phyloP scores from a whole-genome alignment of 805 yeast species.

The Saccharomycopsis fermentans region DNA sequence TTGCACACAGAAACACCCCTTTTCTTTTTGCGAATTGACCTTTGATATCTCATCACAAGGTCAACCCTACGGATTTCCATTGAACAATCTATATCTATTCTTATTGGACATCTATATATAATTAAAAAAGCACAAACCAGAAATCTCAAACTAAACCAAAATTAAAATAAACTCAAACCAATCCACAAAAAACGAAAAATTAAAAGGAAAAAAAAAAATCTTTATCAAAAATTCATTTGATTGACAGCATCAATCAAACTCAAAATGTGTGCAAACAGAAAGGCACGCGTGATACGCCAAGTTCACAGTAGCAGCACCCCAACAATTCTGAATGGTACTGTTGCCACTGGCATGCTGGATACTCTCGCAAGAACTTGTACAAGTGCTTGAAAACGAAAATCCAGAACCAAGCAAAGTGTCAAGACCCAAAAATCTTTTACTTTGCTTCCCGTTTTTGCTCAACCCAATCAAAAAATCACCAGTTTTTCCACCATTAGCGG shows the following conservation, averaged over 20 bases:
- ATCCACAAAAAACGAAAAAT: not conserved
- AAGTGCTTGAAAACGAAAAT: not conserved
- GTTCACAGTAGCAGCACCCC: not conserved
- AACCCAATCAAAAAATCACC: not conserved
- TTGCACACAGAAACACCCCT: too few relatives aligned
- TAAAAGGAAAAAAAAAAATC: not conserved
- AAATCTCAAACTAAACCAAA: too few relatives aligned
- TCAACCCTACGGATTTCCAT: too few relatives aligned
- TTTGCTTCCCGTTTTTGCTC: not conserved
- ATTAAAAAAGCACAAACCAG: too few relatives aligned
- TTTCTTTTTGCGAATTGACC: too few relatives aligned
- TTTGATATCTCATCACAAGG: too few relatives aligned
- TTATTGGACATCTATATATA: too few relatives aligned
- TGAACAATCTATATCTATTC: too few relatives aligned
- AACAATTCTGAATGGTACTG: not conserved
- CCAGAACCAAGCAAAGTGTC: not conserved
- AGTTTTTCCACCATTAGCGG: not conserved
- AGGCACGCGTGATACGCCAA: not conserved
- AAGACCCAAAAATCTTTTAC: not conserved
- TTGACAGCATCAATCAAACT: not conserved
- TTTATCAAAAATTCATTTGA: not conserved
- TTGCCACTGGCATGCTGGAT: not conserved
- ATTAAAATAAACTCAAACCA: too few relatives aligned
- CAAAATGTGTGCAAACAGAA: not conserved
- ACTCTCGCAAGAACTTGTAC: not conserved